A percentile compares a stretch with the other conserved stretches of the same genome.
Evolutionary conservation across 202 grass and related monocot species (phyloP).

Genomic region (Carex sylvatica): DNA sequence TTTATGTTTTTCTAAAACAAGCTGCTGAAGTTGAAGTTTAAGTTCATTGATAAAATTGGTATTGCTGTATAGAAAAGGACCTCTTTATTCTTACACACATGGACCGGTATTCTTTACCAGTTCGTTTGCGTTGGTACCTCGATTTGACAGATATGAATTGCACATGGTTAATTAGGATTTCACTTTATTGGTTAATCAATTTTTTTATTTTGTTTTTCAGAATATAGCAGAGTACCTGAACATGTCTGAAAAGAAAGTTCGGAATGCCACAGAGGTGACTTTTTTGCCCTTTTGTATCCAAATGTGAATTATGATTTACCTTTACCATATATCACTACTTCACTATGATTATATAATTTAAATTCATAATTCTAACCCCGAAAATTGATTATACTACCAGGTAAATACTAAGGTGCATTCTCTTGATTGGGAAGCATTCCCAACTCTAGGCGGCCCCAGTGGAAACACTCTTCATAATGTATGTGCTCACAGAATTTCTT

Average conservation of each 20-base stretch:
- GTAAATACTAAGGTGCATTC: slow-evolving; percentile 70
- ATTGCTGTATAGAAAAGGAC: neutral
- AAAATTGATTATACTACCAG: slow-evolving; percentile 40
- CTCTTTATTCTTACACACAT: neutral
- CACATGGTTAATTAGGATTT: neutral
- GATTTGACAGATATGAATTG: neutral
- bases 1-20: neutral
- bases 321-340: slow-evolving; percentile 1
- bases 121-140: neutral
- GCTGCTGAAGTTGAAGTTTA: neutral
- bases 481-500: slow-evolving; percentile 24
- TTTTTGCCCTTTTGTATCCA: neutral
- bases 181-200: neutral
- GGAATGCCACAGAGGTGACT: slow-evolving; percentile 68
- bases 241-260: slow-evolving; percentile 79
- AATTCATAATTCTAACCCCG: slow-evolving; percentile 9
- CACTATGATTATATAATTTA: slow-evolving; percentile 18
- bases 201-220: slow-evolving; percentile 40
- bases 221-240: slow-evolving; percentile 73
- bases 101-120: neutral
- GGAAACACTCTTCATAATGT: slow-evolving; percentile 86
- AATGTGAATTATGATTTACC: neutral
- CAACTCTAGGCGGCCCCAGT: slow-evolving; percentile 66
- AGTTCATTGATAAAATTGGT: neutral
- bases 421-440: slow-evolving; percentile 84